Conservation (phyloP, 371 early-diverging fungal genomes). For the Mucor circinelloides region DNA sequence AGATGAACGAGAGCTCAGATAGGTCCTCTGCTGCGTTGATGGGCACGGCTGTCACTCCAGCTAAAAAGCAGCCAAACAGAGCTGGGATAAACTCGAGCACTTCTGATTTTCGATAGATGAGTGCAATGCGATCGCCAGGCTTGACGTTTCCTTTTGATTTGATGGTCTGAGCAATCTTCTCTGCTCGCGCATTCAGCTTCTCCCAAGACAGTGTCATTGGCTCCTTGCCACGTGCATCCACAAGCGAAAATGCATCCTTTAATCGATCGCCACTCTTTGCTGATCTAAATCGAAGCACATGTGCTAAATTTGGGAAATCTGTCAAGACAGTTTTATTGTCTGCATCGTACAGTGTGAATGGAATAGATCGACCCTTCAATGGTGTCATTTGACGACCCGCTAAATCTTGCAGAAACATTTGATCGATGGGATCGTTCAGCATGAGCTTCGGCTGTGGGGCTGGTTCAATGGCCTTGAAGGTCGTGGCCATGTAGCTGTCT, state of each 20-base stretch:
- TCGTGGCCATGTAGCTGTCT: slow-evolving; percentile 46
- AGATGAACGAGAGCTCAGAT: slow-evolving; percentile 75
- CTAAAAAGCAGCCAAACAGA: slow-evolving; percentile 78
- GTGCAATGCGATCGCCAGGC: slow-evolving; percentile 72
- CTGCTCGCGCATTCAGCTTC: slow-evolving; percentile 71
- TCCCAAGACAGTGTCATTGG: slow-evolving; percentile 69
- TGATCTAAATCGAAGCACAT: slow-evolving; percentile 65
- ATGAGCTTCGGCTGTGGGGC: slow-evolving; percentile 35
- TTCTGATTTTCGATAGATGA: slow-evolving; percentile 82
- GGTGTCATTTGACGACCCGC: slow-evolving; percentile 46
- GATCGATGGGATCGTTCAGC: slow-evolving; percentile 33
- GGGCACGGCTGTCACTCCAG: slow-evolving; percentile 85
- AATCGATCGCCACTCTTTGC: slow-evolving; percentile 37
- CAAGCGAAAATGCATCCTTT: slow-evolving; percentile 63
- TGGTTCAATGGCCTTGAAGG: slow-evolving; percentile 50
- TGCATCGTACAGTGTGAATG: slow-evolving; percentile 22
- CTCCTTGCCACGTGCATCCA: slow-evolving; percentile 80
- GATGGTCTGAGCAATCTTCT: slow-evolving; percentile 67
- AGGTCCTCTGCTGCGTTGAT: slow-evolving; percentile 80
- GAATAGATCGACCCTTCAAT: slow-evolving; percentile 18
- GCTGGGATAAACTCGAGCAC: slow-evolving; percentile 79
- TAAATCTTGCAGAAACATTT: slow-evolving; percentile 35
- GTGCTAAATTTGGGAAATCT: slow-evolving; percentile 55
- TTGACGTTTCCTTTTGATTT: slow-evolving; percentile 56
- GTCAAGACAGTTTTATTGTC: slow-evolving; percentile 35